A percentile compares a stretch with the other conserved stretches of the same genome.
Evolutionary conservation across 805 yeast species (phyloP).

Genomic region (Phaffomyces thermotolerans): DNA sequence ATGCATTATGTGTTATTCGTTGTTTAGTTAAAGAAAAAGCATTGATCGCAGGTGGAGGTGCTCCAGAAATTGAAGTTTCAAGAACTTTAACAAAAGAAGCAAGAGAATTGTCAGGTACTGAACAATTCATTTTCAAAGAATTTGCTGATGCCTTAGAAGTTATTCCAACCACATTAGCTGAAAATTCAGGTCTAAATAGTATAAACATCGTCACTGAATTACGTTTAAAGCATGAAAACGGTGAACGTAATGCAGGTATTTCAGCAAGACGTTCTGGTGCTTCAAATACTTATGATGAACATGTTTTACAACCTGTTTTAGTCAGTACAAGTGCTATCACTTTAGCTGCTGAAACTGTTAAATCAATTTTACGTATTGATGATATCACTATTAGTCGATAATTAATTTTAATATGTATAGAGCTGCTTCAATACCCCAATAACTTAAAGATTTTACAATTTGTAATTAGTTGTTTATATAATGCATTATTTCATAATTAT

Average conservation of each 20-base stretch:
- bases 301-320: constrained; percentile 92
- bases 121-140: constrained; percentile 40
- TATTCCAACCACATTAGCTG: constrained; percentile 91
- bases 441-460: no score
- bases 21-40: constrained; percentile 78
- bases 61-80: constrained; percentile 96
- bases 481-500: neutral
- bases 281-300: constrained; percentile 84
- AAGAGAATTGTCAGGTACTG: constrained; percentile 86
- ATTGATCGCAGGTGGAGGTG: constrained; percentile 99
- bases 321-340: constrained; percentile 93
- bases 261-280: constrained; percentile 93
- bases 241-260: constrained; percentile 92
- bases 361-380: constrained; percentile 91
- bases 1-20: constrained; percentile 90
- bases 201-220: constrained; percentile 86
- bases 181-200: constrained; percentile 94
- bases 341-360: constrained; percentile 93
- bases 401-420: constrained; percentile 3
- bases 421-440: no score
- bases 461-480: no score
- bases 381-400: constrained; percentile 90
- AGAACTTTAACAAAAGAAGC: constrained; percentile 91
- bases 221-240: constrained; percentile 84
- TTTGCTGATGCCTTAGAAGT: constrained; percentile 92